Conservation (phyloP, 306 rosid genomes). For the Medicago ruthenica region DNA sequence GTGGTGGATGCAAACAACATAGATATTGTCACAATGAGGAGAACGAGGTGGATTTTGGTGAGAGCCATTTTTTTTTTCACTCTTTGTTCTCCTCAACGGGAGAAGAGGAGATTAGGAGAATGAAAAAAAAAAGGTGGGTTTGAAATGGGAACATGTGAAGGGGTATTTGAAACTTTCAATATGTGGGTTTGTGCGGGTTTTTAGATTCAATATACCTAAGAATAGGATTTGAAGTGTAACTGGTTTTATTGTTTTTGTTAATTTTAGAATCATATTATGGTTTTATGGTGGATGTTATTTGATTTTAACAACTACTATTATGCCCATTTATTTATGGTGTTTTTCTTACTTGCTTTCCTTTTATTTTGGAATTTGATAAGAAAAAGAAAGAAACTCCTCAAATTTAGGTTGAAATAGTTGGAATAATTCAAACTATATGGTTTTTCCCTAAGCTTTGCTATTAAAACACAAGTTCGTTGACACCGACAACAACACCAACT, state of each 20-base stretch:
- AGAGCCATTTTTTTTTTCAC: not conserved
- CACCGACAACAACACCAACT: too few species aligned
- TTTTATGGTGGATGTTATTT: not conserved
- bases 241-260: not conserved
- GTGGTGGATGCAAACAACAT: not conserved
- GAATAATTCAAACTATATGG: too few species aligned
- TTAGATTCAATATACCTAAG: not conserved
- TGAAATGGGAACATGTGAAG: not conserved
- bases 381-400: not conserved
- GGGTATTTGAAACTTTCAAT: slow-evolving; percentile 3
- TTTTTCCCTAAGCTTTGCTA: too few species aligned
- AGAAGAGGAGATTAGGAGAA: not conserved
- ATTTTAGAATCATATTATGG: not conserved
- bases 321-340: not conserved
- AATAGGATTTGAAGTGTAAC: not conserved
- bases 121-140: not conserved
- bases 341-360: not conserved
- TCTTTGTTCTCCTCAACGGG: not conserved
- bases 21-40: slow-evolving; percentile 15
- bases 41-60: not conserved
- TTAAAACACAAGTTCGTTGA: too few species aligned
- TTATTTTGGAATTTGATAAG: not conserved
- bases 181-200: not conserved
- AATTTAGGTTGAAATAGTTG: too few species aligned
- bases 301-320: not conserved